Conservation (phyloP, 176 grass and related monocot genomes). For the Raddia guianensis region DNA sequence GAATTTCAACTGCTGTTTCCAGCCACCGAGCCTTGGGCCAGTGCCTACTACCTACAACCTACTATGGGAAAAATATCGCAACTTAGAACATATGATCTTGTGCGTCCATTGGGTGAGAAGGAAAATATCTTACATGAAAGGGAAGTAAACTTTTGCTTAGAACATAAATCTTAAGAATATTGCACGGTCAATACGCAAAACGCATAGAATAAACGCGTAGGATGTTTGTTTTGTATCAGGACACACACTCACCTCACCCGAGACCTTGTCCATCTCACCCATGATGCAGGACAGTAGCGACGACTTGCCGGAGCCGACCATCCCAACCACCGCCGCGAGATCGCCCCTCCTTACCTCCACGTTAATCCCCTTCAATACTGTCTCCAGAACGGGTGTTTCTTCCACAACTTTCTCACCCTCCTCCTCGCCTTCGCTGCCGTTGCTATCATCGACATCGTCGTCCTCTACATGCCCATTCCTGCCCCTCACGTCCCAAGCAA, state of each 20-base stretch:
- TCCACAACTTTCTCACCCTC: constrained; percentile 28
- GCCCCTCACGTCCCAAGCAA: constrained; percentile 55
- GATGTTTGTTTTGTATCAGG: not conserved
- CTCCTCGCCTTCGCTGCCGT: not conserved
- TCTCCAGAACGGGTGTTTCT: constrained; percentile 37
- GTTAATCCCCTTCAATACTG: constrained; percentile 49
- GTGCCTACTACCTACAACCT: not conserved
- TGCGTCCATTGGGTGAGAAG: not conserved
- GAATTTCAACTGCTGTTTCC: not conserved
- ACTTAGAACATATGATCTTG: not conserved
- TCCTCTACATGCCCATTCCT: constrained; percentile 8
- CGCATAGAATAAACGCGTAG: not conserved
- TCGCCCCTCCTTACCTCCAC: constrained; percentile 47
- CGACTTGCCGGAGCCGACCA: constrained; percentile 66
- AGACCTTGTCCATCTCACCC: constrained; percentile 74
- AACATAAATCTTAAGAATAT: not conserved
- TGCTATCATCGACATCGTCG: not conserved
- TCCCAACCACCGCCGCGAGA: constrained; percentile 59
- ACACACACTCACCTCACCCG: constrained; percentile 46
- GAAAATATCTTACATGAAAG: not conserved
- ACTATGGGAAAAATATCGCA: not conserved
- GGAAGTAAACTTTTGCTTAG: not conserved
- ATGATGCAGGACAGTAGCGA: constrained; percentile 69
- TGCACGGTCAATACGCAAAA: not conserved
- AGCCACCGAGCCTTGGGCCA: not conserved